phyloP scores from a whole-genome alignment of 2,329 filamentous ascomycete genomes.

The Coniochaeta sp. region DNA sequence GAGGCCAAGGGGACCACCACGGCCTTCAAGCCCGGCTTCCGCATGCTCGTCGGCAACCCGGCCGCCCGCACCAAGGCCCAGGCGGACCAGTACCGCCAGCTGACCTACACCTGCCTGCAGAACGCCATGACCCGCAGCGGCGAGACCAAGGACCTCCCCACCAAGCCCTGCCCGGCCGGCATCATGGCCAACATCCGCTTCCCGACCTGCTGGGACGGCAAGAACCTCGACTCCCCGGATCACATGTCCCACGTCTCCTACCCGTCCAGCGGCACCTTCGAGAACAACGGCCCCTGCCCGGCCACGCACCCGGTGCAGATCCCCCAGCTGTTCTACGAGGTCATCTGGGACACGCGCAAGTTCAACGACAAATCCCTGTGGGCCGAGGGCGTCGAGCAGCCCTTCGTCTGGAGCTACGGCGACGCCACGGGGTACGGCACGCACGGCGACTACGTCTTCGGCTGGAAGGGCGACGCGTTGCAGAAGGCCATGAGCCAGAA shows the following conservation, averaged over 20 bases:
- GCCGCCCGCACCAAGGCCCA: slow-evolving; percentile 23
- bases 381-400: slow-evolving; percentile 24
- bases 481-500: slow-evolving; percentile 20
- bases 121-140: slow-evolving; percentile 25
- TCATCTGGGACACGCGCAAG: slow-evolving; percentile 22
- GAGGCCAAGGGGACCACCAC: slow-evolving; percentile 28
- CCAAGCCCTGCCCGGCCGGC: slow-evolving; percentile 21
- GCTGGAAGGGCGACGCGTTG: slow-evolving; percentile 23
- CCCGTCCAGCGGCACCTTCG: slow-evolving; percentile 14
- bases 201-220: slow-evolving; percentile 43
- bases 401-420: slow-evolving; percentile 21
- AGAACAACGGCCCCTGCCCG: slow-evolving; percentile 20
- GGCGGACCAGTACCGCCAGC: slow-evolving; percentile 29
- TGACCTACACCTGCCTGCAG: slow-evolving; percentile 35
- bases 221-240: slow-evolving; percentile 33
- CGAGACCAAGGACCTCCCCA: slow-evolving; percentile 30
- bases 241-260: slow-evolving; percentile 36
- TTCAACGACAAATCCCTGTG: slow-evolving; percentile 20
- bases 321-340: slow-evolving; percentile 27
- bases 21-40: slow-evolving; percentile 36
- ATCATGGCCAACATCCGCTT: slow-evolving; percentile 35
- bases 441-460: slow-evolving; percentile 31
- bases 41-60: slow-evolving; percentile 35
- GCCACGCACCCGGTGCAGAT: slow-evolving; percentile 23
- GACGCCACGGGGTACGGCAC: slow-evolving; percentile 26